Evolutionary conservation across 306 rosid genomes (phyloP), one percentile per base, ranked within the genome.

Genomic region (Vicia villosa): DNA sequence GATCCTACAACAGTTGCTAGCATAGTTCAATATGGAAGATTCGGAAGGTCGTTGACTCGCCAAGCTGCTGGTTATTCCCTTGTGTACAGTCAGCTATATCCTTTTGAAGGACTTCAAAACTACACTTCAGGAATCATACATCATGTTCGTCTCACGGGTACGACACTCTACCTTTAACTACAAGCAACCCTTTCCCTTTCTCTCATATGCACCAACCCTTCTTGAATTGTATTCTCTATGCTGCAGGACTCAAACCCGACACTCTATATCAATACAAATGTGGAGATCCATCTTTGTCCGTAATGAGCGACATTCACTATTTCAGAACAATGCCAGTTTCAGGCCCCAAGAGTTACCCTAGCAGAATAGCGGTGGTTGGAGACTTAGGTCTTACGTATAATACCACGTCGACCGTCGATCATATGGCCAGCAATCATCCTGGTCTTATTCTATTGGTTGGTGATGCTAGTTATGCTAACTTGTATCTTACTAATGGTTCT

Each of bases 101-200:
- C 92, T 51, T 88, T 86, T 84, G 80, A 93, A 79, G 97, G 93
- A 76, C 96, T 93, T 63, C 86, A 86, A 50, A 93, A 93, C 83
- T 93, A 93, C 76, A 86, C 98, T 74, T 90, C 97, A 30, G 98
- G 98, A 69, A 93, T 93, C 19, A 90, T 90, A 65, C 98, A 93
- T 79, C 98, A 90, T 74, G 97, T 88, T 85, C 90, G 85, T 69
- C 90, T 93, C 67, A 81, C 72, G 19, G 96, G 96, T 90, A 83
- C 36, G 86, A 51, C 14, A 61, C 32, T 59, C n/a, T 13, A 17
- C 17, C 21, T 41, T 10, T 6, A 5, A 55, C 9, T 52, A 40
- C 58, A 69, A 17, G 37, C 46, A 54, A 65, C 38, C 19, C 41
- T 24, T 37, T 70, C 38, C n/a, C n/a, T n/a, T n/a, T 59, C 5